phyloP scores from a whole-genome alignment of 352 stramenopile genomes.

The Globisporangium spiculum region DNA sequence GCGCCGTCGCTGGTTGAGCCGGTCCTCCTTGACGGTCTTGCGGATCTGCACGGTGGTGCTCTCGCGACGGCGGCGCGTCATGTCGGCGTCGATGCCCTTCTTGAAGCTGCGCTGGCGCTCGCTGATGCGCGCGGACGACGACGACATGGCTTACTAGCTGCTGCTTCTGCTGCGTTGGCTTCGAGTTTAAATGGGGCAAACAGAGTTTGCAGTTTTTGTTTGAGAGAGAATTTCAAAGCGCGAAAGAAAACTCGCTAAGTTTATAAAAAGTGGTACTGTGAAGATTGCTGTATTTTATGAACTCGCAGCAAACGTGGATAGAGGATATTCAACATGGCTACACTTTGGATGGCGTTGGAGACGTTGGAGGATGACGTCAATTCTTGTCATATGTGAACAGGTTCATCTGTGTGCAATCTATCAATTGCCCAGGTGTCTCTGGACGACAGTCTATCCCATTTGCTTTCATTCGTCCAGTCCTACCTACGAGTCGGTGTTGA shows the following conservation, averaged over 20 bases:
- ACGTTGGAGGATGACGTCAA: no score
- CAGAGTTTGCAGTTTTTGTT: background rate
- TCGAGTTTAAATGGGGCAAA: background rate
- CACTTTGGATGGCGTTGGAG: background rate
- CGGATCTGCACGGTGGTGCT: conserved; percentile 85
- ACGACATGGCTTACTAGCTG: background rate
- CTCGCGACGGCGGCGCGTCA: conserved; percentile 66
- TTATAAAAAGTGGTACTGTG: background rate
- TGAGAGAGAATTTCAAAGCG: background rate
- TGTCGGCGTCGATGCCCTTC: conserved; percentile 76
- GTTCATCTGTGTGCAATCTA: no score
- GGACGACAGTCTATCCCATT: no score
- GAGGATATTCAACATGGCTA: background rate
- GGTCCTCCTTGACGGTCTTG: conserved; percentile 82
- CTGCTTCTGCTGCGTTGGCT: background rate
- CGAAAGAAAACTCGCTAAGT: background rate
- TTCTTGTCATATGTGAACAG: no score
- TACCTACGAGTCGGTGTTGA: conserved; percentile 87
- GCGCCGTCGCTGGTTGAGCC: conserved; percentile 70
- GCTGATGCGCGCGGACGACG: conserved; percentile 15
- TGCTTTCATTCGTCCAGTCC: no score
- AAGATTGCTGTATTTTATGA: background rate
- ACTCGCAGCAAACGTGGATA: background rate
- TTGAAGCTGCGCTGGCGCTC: conserved; percentile 80
- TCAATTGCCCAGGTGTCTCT: no score